Evolutionary conservation across 2,329 filamentous ascomycete species (phyloP), one percentile per base, ranked within the genome.

Genomic region (Leptoxyphium fumago): DNA sequence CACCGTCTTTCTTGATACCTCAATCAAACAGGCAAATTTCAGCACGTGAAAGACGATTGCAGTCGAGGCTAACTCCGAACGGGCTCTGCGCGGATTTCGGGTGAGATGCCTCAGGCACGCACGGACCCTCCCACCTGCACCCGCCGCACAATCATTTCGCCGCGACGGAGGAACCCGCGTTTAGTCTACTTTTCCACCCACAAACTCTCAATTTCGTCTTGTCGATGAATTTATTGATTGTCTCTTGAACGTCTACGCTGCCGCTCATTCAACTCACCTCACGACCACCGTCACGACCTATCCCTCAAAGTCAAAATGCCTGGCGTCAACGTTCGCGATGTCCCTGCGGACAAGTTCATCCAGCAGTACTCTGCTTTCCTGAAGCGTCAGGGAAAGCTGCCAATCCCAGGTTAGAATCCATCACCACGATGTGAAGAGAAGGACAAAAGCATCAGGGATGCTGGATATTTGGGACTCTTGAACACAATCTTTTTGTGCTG

Each of bases 331-430:
- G 84, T 89, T 71, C 82, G 83, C 72, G 84, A 88, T 73, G 83
- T 88, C 68, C 81, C 84, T 77, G 82, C 84, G 70, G 82, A 87
- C 69, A 85, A 88, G 74, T 91, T 91, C 77, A 88, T 91, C 73
- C 71, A 75, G 60, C 76, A 82, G 65, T 93, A 91, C 68, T 76
- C 83, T 66, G 81, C 78, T 64, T 93, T 91, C 79, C 71, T 93
- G 78, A 91, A 91, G 82, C 80, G 84, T 63, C 84, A 91, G 76
- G 85, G 85, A 72, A 89, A 89, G 76, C 82, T 91, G 59, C 82
- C 83, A 65, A 85, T 89, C 64, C 84, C 84, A 68, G 83, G 84
- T 88, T 78, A 65, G 80, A 74, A 48, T 48, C 29, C 52, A 45
- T 48, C 42, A 40, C 32, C 11, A 36, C 32, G 15, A 36, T 36